A percentile compares a stretch with the other conserved stretches of the same genome.
phyloP scores from a whole-genome alignment of 2,329 filamentous ascomycete species.

The Colletotrichum sp. region DNA sequence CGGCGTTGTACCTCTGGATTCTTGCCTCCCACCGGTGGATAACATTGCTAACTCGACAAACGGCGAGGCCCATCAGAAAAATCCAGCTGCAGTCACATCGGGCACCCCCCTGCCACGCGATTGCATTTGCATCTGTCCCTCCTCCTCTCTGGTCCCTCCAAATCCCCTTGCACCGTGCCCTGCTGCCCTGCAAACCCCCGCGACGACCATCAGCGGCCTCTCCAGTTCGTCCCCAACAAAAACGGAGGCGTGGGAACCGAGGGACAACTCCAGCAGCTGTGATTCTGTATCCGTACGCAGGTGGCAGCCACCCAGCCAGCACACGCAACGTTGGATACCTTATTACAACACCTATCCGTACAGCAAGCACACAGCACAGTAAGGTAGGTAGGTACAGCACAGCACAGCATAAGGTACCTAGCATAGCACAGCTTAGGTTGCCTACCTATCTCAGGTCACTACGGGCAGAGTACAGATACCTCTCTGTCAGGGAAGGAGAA shows the following conservation, averaged over 20 bases:
- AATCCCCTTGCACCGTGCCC: conserved; percentile 14
- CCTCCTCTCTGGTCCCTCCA: background rate
- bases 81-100: background rate
- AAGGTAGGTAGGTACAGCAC: background rate
- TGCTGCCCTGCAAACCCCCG: conserved; percentile 17
- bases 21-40: conserved; percentile 9
- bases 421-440: background rate
- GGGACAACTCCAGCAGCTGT: background rate
- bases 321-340: background rate
- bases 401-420: background rate
- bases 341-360: background rate
- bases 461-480: background rate
- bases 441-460: background rate
- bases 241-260: conserved; percentile 16
- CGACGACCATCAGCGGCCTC: conserved; percentile 5
- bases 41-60: background rate
- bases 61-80: background rate
- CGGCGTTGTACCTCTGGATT: background rate
- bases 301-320: background rate
- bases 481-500: background rate
- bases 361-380: background rate
- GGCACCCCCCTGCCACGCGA: conserved; percentile 1
- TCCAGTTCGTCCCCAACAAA: conserved; percentile 21
- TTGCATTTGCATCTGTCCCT: background rate
- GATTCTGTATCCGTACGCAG: background rate